phyloP scores from a whole-genome alignment of 192 early-diverging fungal species.

The Linnemannia exigua region DNA sequence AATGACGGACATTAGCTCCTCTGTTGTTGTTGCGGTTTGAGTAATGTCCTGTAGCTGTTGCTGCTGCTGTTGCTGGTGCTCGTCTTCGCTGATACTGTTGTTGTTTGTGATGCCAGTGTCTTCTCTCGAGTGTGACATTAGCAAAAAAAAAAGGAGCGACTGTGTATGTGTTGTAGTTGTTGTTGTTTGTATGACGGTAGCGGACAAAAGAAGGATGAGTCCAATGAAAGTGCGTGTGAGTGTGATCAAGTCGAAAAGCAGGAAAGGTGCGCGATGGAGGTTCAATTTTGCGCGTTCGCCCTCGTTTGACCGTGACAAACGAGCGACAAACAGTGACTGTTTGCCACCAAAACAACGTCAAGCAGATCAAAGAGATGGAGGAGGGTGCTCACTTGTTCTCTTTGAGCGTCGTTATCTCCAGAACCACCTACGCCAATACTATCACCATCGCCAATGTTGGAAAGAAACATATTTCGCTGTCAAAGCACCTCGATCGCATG shows the following conservation, averaged over 20 bases:
- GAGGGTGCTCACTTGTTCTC: no score
- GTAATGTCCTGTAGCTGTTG: neutral
- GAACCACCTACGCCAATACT: no score
- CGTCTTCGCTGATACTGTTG: neutral
- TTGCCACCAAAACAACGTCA: constrained; percentile 4
- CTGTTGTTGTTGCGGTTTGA: neutral
- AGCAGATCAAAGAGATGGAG: neutral
- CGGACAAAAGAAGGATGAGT: no score
- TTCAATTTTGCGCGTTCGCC: neutral
- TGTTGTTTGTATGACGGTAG: neutral
- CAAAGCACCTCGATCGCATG: neutral
- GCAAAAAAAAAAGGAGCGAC: neutral
- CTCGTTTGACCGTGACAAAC: neutral
- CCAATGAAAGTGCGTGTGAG: neutral
- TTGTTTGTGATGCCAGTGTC: neutral
- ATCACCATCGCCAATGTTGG: no score
- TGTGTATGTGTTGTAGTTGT: neutral
- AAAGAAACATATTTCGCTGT: no score
- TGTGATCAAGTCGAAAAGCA: neutral
- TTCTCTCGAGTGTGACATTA: neutral
- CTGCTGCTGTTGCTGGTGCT: neutral
- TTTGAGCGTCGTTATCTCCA: no score
- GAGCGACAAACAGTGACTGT: constrained; percentile 7
- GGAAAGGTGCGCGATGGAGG: neutral
- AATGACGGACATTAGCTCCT: neutral